Evolutionary conservation across 352 stramenopile genomes (phyloP).

Genomic region (Globisporangium heterothallicum): DNA sequence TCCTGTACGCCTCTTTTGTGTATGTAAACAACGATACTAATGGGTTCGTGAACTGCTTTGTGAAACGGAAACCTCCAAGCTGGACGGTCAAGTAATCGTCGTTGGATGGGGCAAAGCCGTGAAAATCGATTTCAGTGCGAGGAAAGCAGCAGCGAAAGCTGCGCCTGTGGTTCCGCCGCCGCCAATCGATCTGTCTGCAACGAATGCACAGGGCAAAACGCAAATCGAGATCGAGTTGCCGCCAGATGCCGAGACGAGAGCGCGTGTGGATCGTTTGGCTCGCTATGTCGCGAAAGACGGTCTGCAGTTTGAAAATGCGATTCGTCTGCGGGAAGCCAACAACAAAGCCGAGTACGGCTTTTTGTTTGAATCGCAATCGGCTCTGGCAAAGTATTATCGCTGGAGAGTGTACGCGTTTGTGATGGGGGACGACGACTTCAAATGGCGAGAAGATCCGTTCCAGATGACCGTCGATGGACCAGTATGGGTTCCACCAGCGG

Average conservation of each 20-base stretch:
- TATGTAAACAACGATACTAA: background rate
- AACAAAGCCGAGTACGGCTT: conserved; percentile 49
- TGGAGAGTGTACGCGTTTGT: conserved; percentile 70
- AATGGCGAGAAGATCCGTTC: conserved; percentile 49
- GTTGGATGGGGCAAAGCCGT: conserved; percentile 81
- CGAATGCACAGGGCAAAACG: conserved; percentile 2
- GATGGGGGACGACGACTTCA: conserved; percentile 51
- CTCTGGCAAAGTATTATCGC: conserved; percentile 53
- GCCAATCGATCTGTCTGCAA: background rate
- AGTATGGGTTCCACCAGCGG: conserved; percentile 54
- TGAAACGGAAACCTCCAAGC: conserved; percentile 22
- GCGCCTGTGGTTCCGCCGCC: background rate
- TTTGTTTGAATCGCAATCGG: conserved; percentile 34
- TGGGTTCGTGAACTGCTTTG: conserved; percentile 13
- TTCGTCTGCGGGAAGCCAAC: conserved; percentile 35
- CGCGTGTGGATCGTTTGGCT: conserved; percentile 47
- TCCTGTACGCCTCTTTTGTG: too few species aligned
- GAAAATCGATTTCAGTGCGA: conserved; percentile 46
- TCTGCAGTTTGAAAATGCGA: conserved; percentile 56
- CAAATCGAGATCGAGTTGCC: conserved; percentile 40
- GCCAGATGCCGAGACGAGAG: conserved; percentile 18
- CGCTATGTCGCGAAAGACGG: conserved; percentile 58
- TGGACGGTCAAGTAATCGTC: conserved; percentile 70
- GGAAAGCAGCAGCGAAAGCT: conserved; percentile 11
- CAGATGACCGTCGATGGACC: conserved; percentile 53